Percentiles rank a stretch among this genome's conserved stretches.
Evolutionary conservation across 495 filamentous ascomycete genomes (phyloP).

Genomic region (Apiosordaria backusii): DNA sequence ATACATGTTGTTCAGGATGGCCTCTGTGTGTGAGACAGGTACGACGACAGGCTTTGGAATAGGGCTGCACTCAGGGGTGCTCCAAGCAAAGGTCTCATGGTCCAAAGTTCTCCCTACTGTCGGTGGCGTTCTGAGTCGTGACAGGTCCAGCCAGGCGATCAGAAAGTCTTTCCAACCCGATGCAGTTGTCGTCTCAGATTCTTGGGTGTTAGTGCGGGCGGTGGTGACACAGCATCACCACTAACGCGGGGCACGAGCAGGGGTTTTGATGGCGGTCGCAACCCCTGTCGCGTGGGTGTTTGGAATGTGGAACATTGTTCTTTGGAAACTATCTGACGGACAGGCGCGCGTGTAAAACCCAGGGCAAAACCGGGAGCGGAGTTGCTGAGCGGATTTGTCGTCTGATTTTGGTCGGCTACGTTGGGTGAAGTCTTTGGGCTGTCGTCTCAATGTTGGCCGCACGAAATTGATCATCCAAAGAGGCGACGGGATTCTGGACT

Average conservation of each 20-base stretch:
- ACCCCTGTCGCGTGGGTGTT: slow-evolving; percentile 17
- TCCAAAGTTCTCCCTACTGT: slow-evolving; percentile 1
- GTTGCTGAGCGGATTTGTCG: not conserved
- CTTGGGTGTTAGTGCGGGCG: slow-evolving; percentile 12
- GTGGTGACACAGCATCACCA: not conserved
- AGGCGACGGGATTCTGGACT: not conserved
- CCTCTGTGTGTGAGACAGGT: too few species aligned
- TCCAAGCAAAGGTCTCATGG: not conserved
- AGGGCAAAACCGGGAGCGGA: not conserved
- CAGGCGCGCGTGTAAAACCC: not conserved
- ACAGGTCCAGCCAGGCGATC: not conserved
- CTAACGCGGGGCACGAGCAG: slow-evolving; percentile 14
- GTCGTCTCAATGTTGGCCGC: not conserved
- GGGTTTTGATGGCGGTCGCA: not conserved
- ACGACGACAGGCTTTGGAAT: not conserved
- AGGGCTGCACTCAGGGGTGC: not conserved
- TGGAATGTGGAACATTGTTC: slow-evolving; percentile 16
- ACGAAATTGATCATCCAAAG: not conserved
- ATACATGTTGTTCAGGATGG: slow-evolving; percentile 1
- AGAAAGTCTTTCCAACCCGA: slow-evolving; percentile 1
- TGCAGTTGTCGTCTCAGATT: slow-evolving; percentile 20
- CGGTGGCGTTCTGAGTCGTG: slow-evolving; percentile 2
- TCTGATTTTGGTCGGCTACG: not conserved
- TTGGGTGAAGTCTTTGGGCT: not conserved
- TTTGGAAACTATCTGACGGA: not conserved